phyloP scores from a whole-genome alignment of 257 asterid genomes.

The Solanum etuberosum region DNA sequence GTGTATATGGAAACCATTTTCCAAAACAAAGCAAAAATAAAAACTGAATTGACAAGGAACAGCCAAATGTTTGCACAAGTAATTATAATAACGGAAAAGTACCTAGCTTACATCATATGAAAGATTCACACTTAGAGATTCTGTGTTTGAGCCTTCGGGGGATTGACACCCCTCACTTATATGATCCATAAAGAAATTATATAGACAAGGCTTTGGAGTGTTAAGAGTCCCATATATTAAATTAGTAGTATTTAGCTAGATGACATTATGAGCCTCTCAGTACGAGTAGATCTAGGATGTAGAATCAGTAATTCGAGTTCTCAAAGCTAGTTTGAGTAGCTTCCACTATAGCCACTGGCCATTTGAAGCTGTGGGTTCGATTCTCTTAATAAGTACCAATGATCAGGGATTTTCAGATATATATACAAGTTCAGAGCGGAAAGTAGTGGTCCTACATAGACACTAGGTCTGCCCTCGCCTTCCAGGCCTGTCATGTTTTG shows the following conservation, averaged over 20 bases:
- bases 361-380: background rate
- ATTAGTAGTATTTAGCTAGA: background rate
- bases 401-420: background rate
- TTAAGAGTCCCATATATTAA: background rate
- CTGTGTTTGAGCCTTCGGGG: background rate
- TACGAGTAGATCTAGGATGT: background rate
- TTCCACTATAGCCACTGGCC: background rate
- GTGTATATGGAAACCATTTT: background rate
- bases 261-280: background rate
- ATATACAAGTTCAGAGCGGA: background rate
- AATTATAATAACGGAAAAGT: background rate
- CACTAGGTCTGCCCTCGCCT: background rate
- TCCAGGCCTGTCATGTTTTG: background rate
- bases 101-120: background rate
- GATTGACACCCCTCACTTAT: background rate
- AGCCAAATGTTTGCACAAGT: background rate
- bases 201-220: background rate
- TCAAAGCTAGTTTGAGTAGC: background rate
- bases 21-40: background rate
- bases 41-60: background rate
- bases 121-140: background rate
- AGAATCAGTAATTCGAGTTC: background rate
- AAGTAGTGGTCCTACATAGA: background rate
- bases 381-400: background rate
- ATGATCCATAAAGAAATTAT: background rate